phyloP scores from a whole-genome alignment of 2,329 filamentous ascomycete species.

The Colletotrichum sp. region DNA sequence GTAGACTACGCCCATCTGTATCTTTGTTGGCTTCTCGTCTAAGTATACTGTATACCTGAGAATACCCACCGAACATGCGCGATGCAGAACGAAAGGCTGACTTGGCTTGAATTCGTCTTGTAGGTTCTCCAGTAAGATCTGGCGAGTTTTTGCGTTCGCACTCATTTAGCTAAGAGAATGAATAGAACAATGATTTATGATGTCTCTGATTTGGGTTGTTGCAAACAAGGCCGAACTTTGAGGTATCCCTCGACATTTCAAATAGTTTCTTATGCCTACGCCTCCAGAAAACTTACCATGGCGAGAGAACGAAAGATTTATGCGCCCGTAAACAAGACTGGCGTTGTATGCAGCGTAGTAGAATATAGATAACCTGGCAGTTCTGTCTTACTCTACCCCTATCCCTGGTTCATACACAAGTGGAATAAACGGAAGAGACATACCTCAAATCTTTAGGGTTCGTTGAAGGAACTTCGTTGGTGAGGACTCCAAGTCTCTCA shows the following conservation, averaged over 20 bases:
- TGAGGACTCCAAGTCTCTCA: background rate
- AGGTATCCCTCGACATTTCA: no score
- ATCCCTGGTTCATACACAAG: background rate
- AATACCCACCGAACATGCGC: accelerated
- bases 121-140: accelerated
- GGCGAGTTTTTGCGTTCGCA: no score
- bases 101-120: background rate
- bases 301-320: no score
- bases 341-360: background rate
- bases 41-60: background rate
- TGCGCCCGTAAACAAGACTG: no score
- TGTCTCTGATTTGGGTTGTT: no score
- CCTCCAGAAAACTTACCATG: no score
- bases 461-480: background rate
- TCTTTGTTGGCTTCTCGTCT: background rate
- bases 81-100: background rate
- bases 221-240: no score
- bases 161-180: no score
- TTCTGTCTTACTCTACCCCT: background rate
- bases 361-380: background rate
- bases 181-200: no score
- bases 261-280: no score
- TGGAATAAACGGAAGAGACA: background rate
- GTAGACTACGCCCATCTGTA: accelerated
- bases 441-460: background rate